phyloP scores from a whole-genome alignment of 257 asterid species.

The Jacaranda mimosifolia region DNA sequence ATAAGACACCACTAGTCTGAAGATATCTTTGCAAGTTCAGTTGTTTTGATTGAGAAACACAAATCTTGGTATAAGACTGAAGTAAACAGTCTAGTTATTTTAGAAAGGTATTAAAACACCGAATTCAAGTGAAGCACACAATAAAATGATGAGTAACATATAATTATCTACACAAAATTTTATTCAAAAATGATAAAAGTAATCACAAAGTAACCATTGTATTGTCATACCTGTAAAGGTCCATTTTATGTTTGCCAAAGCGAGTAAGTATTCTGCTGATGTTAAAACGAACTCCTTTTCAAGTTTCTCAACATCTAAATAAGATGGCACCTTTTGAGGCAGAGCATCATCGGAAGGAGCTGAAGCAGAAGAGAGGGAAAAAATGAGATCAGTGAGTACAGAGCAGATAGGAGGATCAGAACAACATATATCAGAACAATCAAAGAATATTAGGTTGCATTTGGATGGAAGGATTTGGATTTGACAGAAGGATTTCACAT shows the following conservation, averaged over 20 bases:
- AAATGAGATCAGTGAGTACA: slow-evolving; percentile 1
- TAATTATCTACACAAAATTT: not conserved
- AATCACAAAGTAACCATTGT: slow-evolving; percentile 25
- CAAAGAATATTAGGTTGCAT: slow-evolving; percentile 27
- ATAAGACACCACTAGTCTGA: slow-evolving; percentile 16
- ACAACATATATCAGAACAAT: slow-evolving; percentile 26
- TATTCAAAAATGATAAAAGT: slow-evolving; percentile 11
- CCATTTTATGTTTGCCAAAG: slow-evolving; percentile 78
- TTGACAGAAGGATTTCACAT: slow-evolving; percentile 5
- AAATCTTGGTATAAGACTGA: slow-evolving; percentile 17
- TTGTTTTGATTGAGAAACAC: slow-evolving; percentile 17
- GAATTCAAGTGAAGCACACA: slow-evolving; percentile 23
- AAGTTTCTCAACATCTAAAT: slow-evolving; percentile 79
- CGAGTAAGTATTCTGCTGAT: slow-evolving; percentile 74
- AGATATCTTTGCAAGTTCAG: slow-evolving; percentile 6
- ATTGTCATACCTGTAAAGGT: slow-evolving; percentile 63
- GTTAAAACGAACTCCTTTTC: slow-evolving; percentile 86
- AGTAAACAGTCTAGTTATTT: not conserved
- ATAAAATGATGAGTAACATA: slow-evolving; percentile 13
- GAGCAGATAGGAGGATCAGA: slow-evolving; percentile 8
- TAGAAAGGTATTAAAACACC: slow-evolving; percentile 22
- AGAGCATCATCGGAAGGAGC: slow-evolving; percentile 65
- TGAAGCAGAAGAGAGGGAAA: slow-evolving; percentile 41
- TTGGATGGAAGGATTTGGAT: not conserved
- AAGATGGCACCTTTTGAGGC: slow-evolving; percentile 61